Base-by-base conservation (phyloP, 352 stramenopile species). In the Globisporangium parvum region DNA sequence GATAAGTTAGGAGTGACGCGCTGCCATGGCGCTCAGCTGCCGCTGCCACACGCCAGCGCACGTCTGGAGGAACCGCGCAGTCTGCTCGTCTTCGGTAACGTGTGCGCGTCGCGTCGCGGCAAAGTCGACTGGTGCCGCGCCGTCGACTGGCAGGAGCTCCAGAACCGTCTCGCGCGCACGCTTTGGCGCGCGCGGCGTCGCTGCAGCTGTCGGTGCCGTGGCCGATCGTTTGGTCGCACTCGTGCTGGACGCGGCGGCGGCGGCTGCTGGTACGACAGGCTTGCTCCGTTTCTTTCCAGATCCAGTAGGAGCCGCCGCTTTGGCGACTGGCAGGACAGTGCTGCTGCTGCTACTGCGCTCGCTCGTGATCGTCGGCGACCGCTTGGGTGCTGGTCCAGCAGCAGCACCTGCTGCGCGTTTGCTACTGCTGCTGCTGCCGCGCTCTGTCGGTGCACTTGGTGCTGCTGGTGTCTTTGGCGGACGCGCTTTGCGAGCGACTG, bases 31-130 rank as follows among this genome's bases (percentile, higher is more conserved):
- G 24, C 53, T 56, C 18, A 73, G 50, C 52, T 76, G 68, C 40
- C 46, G 59, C 54, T 70, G 63, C 69, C 69, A 77, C 39, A 74
- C 31, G 18, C 55, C 57, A 1, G 63, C 69, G n/a, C 69, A 77
- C 2, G 55, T 45, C 11, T 57, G 48, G 20, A 77, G 47, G 45
- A 77, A 77, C 17, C 24, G 46, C 31, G 47, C 52, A 15, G 59
- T 62, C 46, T 60, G 47, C 31, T 51, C 47, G 20, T 65, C 60
- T 6, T 59, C 46, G 2, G 53, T 45, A 26, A 54, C 45, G n/a
- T 70, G 64, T 47, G 58, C 28, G 12, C 37, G 47, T 10, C 59
- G 66, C 21, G 41, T 46, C 4, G 39, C 59, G 1, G 40, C 59
- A 45, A 59, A 57, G 47, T 65, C 52, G 23, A 57, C 23, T 33